Evolutionary conservation across 495 filamentous ascomycete genomes (phyloP), one percentile per base, ranked within the genome.

Genomic region (Aspergillus biplanus): DNA sequence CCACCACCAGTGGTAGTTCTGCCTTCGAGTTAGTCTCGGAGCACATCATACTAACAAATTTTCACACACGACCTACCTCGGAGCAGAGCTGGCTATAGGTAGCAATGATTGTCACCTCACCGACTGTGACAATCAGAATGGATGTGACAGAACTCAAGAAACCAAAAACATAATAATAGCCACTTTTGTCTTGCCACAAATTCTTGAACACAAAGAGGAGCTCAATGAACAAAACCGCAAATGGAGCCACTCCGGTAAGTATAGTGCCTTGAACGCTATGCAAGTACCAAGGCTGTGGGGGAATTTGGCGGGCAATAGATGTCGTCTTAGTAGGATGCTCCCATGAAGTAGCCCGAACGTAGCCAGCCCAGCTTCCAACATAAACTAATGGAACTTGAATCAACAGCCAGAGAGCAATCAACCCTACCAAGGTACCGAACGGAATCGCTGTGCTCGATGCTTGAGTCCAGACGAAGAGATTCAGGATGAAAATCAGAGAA

Each of bases 1-100:
- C 92, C 92, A 97, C 92, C 91, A 96, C 93, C 93, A 97, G 72
- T 95, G 84, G 74, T 96, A 92, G 72, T 97, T 94, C 87, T 93
- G 52, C 9, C 16, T 21, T 58, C 32, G 27, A 33, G 67, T 76
- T 58, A 74, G 67, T 54, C 42, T 55, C 4, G 42, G 7, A 13
- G 5, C 16, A 15, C 13, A 35, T 5, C 12, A 52, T 12, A 37
- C 12, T 13, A 13, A 4, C 27, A 33, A 42, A n/a, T 13, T 2
- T 44, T 3, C 31, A 13, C 13, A 46, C 27, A 12, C 35, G 7
- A 64, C 78, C 70, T 78, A 85, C 85, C 78, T 91, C 93, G 11
- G 86, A 78, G 76, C 93, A 96, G 27, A 97, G 85, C 72, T 91
- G 89, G 50, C 90, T 86, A 71, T 97, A 97, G 15, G 92, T 93